Conservation (phyloP, 2,329 filamentous ascomycete genomes). For the Trichoderma polysporum region DNA sequence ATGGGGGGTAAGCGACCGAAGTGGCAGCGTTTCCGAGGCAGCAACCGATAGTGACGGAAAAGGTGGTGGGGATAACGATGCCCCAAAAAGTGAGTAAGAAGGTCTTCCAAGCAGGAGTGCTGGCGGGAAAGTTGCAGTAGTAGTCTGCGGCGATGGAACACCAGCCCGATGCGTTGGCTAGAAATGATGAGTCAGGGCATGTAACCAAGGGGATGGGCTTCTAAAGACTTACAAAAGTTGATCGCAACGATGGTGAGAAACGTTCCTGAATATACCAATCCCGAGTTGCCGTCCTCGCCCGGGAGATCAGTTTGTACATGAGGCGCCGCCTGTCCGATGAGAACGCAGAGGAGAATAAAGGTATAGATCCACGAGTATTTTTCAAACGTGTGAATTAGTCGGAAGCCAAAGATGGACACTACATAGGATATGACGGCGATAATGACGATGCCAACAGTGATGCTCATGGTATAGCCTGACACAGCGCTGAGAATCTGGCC, state of each 20-base stretch:
- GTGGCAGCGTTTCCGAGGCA: constrained; percentile 5
- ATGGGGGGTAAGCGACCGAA: not conserved
- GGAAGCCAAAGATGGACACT: constrained; percentile 27
- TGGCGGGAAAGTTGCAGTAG: constrained; percentile 23
- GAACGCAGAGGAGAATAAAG: constrained; percentile 24
- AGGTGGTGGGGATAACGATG: constrained; percentile 22
- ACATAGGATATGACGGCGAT: constrained; percentile 26
- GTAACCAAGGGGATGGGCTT: not conserved
- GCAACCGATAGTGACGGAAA: constrained; percentile 23
- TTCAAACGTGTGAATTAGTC: constrained; percentile 27
- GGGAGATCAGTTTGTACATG: constrained; percentile 18
- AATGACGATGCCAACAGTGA: constrained; percentile 27
- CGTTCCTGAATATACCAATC: constrained; percentile 18
- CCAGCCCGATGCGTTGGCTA: constrained; percentile 12
- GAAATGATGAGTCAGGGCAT: not conserved
- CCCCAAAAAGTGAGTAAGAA: constrained; percentile 24
- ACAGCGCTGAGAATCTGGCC: constrained; percentile 27
- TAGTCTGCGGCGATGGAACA: constrained; percentile 24
- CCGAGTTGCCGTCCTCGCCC: not conserved
- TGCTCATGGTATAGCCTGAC: constrained; percentile 25
- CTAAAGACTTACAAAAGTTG: constrained; percentile 23
- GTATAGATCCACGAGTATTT: constrained; percentile 27
- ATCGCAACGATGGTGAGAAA: constrained; percentile 26
- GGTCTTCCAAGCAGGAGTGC: constrained; percentile 23
- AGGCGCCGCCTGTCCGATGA: constrained; percentile 24